phyloP scores from a whole-genome alignment of 345 rosid genomes.

The Reutealis trisperma region DNA sequence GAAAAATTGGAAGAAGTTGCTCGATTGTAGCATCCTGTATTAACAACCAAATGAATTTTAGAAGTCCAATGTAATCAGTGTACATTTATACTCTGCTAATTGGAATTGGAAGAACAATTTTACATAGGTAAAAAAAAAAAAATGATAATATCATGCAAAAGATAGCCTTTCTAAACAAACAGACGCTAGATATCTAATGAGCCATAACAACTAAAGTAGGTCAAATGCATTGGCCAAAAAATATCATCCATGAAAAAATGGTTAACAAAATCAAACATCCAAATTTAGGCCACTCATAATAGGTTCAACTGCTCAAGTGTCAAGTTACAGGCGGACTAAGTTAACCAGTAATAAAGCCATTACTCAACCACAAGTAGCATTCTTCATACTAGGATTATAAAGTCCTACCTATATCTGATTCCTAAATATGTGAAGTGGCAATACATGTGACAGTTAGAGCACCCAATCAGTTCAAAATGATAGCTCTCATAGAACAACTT shows the following conservation, averaged over 20 bases:
- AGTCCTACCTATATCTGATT: neutral
- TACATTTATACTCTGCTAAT: neutral
- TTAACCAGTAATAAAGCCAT: neutral
- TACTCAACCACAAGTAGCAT: neutral
- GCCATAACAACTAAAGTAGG: neutral
- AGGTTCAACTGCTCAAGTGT: neutral
- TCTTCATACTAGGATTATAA: neutral
- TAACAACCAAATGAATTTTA: neutral
- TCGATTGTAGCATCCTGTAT: slow-evolving; percentile 90
- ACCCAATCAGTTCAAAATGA: neutral
- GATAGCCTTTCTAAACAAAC: neutral
- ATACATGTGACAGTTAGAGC: neutral
- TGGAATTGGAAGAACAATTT: neutral
- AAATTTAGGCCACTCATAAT: neutral
- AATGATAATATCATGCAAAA: neutral
- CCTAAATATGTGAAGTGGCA: neutral
- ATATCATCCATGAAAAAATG: neutral
- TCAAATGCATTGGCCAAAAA: neutral
- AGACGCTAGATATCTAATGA: neutral
- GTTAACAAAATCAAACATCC: neutral
- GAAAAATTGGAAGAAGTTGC: slow-evolving; percentile 97
- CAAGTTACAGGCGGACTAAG: neutral
- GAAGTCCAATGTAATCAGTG: slow-evolving; percentile 6
- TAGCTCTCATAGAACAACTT: neutral
- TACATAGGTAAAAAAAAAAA: neutral